Evolutionary conservation across 2,329 filamentous ascomycete species (phyloP), one percentile per base, ranked within the genome.

Genomic region (Penicillium nordicum): DNA sequence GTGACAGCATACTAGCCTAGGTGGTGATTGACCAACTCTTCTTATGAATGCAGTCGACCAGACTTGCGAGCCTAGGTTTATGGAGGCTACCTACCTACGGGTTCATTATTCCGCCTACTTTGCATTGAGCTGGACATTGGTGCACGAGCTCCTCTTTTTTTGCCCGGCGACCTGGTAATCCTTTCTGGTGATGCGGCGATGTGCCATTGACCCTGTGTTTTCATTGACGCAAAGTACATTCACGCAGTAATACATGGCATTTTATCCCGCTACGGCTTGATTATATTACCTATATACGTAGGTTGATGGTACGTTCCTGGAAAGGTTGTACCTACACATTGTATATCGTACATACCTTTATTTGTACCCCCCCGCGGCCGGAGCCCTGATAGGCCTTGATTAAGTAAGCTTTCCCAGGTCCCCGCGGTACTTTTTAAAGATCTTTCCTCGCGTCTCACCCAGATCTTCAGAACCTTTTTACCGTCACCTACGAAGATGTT

Each of bases 401-500:
- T 54, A 50, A n/a, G 32, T 54, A 54, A 54, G 29, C 51, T 27
- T 25, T 46, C 16, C 27, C 25, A 30, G 12, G n/a, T 43, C 38
- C 23, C 41, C 41, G 42, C 42, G 30, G 40, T 27, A 18, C 32
- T 46, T 48, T 37, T 49, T 32, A n/a, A 48, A 44, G 18, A 44
- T 55, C 29, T 40, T 49, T 32, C 6, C 12, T 32, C 6, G 30
- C 16, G 18, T 10, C 21, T 49, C 12, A n/a, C 21, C 21, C 29
- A 34, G 14, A 10, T 18, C 29, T 41, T 23, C 21, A 37, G 8
- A 52, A 27, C 29, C 11, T 30, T 55, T 55, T 45, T 32, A 55
- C 32, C 14, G n/a, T n/a, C 50, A 29, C 21, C 21, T 36, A n/a
- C 45, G n/a, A 78, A 76, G 70, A 81, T 83, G 41, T 77, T 87